Evolutionary conservation across 2,329 filamentous ascomycete genomes (phyloP).

Genomic region (Scopulariopsis brevicaulis): DNA sequence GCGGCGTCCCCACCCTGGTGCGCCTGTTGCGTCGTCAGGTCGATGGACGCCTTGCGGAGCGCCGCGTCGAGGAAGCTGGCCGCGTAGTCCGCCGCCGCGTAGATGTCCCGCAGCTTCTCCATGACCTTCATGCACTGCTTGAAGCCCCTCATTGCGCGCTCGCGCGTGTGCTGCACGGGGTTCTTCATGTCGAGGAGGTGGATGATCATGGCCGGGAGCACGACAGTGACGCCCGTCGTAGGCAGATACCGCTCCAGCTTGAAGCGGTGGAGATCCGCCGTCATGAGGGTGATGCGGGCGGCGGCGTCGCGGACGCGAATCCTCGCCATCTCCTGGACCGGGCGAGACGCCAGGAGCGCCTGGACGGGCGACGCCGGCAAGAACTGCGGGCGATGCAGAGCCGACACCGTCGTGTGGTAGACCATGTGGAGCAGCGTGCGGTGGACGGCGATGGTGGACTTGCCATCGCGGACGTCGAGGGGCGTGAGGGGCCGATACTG

Average conservation of each 20-base stretch:
- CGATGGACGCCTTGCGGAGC: constrained; percentile 75
- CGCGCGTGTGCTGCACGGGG: constrained; percentile 57
- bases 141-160: constrained; percentile 68
- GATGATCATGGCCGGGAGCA: constrained; percentile 87
- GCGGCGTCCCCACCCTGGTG: constrained; percentile 18
- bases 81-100: constrained; percentile 92
- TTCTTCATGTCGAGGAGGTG: constrained; percentile 90
- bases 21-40: constrained; percentile 35
- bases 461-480: constrained; percentile 46
- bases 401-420: constrained; percentile 83
- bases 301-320: constrained; percentile 76
- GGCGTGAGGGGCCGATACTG: constrained; percentile 49
- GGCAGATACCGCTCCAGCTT: constrained; percentile 71
- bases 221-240: constrained; percentile 81
- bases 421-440: constrained; percentile 87
- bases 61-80: constrained; percentile 89
- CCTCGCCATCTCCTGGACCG: constrained; percentile 73
- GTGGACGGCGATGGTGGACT: constrained; percentile 54
- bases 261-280: constrained; percentile 60
- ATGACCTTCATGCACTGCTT: constrained; percentile 89
- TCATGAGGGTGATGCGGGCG: constrained; percentile 74
- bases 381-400: constrained; percentile 83
- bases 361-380: constrained; percentile 57
- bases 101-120: constrained; percentile 76
- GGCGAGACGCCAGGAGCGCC: constrained; percentile 42